Percentiles rank a stretch among this genome's conserved stretches.
These are phyloP conservation scores for Martensiomyces pterosporus DNA, from an alignment of 192 early-diverging fungal genomes.

Conservation along the genomic window DNA sequence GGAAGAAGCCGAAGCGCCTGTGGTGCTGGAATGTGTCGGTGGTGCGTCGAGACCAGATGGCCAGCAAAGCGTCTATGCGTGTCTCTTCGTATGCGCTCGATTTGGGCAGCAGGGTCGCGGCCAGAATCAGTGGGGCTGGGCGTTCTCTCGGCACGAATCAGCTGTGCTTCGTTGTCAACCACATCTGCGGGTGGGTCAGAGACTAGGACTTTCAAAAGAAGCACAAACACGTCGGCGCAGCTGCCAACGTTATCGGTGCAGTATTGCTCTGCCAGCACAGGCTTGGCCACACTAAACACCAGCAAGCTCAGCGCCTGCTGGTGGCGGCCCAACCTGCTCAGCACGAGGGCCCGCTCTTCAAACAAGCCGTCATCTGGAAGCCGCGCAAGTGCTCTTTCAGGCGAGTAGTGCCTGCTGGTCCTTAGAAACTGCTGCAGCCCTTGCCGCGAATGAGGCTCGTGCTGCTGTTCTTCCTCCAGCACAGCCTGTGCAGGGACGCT, in stretches of 20 bases:
- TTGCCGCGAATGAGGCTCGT: conserved; percentile 16
- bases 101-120: conserved; percentile 2
- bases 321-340: conserved; percentile 80
- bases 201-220: conserved; percentile 36
- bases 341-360: conserved; percentile 76
- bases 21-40: conserved; percentile 27
- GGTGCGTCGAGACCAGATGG: conserved; percentile 31
- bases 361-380: conserved; percentile 76
- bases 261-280: conserved; percentile 56
- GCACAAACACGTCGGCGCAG: conserved; percentile 27
- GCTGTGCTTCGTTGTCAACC: conserved; percentile 24
- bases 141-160: conserved; percentile 4
- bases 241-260: conserved; percentile 49
- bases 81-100: conserved; percentile 10
- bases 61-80: conserved; percentile 39
- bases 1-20: conserved; percentile 45
- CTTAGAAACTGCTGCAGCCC: conserved; percentile 66
- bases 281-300: conserved; percentile 70
- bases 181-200: conserved; percentile 26
- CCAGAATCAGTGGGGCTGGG: background rate
- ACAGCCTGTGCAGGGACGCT: conserved; percentile 7
- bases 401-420: conserved; percentile 63
- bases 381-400: conserved; percentile 67
- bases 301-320: conserved; percentile 81
- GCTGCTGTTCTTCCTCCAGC: no score